phyloP scores from a whole-genome alignment of 1,284 basidiomycete species.

The Paramarasmius palmivorus region DNA sequence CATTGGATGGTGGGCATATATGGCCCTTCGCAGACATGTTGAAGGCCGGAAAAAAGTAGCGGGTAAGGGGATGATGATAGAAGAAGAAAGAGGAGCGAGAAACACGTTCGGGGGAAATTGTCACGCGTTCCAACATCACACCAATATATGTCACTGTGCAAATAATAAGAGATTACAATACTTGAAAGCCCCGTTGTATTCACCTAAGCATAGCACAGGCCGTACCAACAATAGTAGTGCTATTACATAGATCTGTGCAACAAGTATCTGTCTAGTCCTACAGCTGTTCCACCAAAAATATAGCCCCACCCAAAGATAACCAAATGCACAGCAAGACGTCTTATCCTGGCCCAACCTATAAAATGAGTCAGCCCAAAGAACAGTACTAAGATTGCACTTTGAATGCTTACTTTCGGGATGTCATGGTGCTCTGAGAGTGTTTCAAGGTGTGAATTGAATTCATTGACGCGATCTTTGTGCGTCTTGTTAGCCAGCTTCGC shows the following conservation, averaged over 20 bases:
- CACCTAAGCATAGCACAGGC: no score
- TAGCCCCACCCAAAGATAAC: not conserved
- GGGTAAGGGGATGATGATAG: not conserved
- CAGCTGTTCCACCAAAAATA: not conserved
- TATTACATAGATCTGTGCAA: no score
- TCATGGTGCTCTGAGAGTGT: constrained; percentile 90
- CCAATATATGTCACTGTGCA: no score
- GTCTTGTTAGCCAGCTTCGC: constrained; percentile 82
- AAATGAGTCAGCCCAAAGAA: constrained; percentile 24
- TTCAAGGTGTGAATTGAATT: constrained; percentile 90
- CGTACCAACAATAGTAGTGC: no score
- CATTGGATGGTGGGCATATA: constrained; percentile 71
- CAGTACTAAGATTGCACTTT: constrained; percentile 19
- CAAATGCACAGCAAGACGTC: constrained; percentile 15
- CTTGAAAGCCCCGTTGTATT: no score
- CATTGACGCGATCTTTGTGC: constrained; percentile 94
- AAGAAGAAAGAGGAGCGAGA: constrained; percentile 2
- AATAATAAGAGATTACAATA: no score
- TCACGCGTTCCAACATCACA: no score
- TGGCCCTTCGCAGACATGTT: constrained; percentile 42
- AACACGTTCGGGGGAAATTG: no score
- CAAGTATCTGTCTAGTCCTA: no score
- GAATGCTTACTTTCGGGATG: constrained; percentile 76
- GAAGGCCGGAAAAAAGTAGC: not conserved
- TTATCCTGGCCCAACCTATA: constrained; percentile 79